Evolutionary conservation across 192 early-diverging fungal species (phyloP).

Genomic region (Dimargaris verticillata): DNA sequence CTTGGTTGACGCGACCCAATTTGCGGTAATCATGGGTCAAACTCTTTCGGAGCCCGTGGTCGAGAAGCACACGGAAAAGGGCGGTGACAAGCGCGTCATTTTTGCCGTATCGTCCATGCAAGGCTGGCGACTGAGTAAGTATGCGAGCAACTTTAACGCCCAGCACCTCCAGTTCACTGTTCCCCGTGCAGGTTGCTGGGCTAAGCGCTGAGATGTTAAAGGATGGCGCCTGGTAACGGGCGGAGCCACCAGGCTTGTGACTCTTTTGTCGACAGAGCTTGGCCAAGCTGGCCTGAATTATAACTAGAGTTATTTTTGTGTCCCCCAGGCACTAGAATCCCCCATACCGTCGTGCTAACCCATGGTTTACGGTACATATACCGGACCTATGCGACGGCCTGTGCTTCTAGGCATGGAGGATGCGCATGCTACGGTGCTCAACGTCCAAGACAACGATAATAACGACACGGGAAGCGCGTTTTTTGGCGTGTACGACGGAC

Average conservation of each 20-base stretch:
- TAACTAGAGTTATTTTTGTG: no score
- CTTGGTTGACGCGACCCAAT: not conserved
- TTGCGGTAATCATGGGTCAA: conserved; percentile 65
- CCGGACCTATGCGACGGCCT: no score
- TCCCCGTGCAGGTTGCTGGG: no score
- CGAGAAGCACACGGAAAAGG: conserved; percentile 68
- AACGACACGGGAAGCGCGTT: conserved; percentile 48
- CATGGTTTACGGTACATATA: no score
- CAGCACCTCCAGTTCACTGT: no score
- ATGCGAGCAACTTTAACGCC: conserved; percentile 7
- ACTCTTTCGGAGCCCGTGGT: conserved; percentile 85
- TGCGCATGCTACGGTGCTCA: conserved; percentile 77
- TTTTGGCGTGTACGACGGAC: conserved; percentile 97
- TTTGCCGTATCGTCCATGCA: conserved; percentile 91
- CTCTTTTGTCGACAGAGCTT: no score
- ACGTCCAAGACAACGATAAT: conserved; percentile 26
- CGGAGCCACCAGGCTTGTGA: no score
- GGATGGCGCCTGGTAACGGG: no score
- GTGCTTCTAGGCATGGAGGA: conserved; percentile 73
- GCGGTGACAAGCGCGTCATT: conserved; percentile 53
- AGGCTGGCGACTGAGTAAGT: conserved; percentile 78
- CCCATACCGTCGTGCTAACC: no score
- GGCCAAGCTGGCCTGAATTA: no score
- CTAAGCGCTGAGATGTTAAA: no score
- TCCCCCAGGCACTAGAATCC: no score